Percentiles rank a stretch among this genome's conserved stretches.
These are phyloP conservation scores for Yamadazyma taylorii DNA, from an alignment of 1,139 yeast genomes.

Conservation along the genomic window DNA sequence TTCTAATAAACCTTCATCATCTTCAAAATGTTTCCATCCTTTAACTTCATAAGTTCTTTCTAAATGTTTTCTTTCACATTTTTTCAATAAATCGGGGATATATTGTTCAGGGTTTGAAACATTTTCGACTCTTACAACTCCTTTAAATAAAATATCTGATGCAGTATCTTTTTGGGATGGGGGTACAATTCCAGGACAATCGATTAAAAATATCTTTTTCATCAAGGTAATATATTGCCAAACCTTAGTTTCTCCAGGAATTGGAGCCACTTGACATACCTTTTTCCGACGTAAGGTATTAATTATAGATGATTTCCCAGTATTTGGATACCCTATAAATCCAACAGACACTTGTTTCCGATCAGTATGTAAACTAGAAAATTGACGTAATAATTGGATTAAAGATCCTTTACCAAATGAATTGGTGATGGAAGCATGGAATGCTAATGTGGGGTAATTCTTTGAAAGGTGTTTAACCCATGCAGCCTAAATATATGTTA, in stretches of 20 bases:
- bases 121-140: slow-evolving; percentile 97
- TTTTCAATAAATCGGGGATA: slow-evolving; percentile 80
- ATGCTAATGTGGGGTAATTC: slow-evolving; percentile 91
- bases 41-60: slow-evolving; percentile 94
- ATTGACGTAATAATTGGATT: slow-evolving; percentile 90
- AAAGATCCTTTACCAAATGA: slow-evolving; percentile 97
- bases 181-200: slow-evolving; percentile 99
- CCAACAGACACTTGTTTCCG: slow-evolving; percentile 97
- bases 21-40: slow-evolving; percentile 73
- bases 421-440: slow-evolving; percentile 96
- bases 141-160: slow-evolving; percentile 92
- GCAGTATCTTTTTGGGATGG: slow-evolving; percentile 88
- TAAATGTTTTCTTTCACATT: slow-evolving; percentile 86
- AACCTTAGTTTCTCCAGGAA: slow-evolving; percentile 98
- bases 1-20: slow-evolving; percentile 37
- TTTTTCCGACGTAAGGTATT: slow-evolving; percentile 91
- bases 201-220: slow-evolving; percentile 92
- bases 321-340: slow-evolving; percentile 94
- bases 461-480: slow-evolving; percentile 96
- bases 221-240: slow-evolving; percentile 98
- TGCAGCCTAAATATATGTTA: slow-evolving; percentile 76
- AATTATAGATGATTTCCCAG: slow-evolving; percentile 95
- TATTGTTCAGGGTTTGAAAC: slow-evolving; percentile 95
- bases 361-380: slow-evolving; percentile 85
- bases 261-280: slow-evolving; percentile 96